Evolutionary conservation across 495 filamentous ascomycete genomes (phyloP), one percentile per base, ranked within the genome.

Genomic region (Penicillium egyptiacum): DNA sequence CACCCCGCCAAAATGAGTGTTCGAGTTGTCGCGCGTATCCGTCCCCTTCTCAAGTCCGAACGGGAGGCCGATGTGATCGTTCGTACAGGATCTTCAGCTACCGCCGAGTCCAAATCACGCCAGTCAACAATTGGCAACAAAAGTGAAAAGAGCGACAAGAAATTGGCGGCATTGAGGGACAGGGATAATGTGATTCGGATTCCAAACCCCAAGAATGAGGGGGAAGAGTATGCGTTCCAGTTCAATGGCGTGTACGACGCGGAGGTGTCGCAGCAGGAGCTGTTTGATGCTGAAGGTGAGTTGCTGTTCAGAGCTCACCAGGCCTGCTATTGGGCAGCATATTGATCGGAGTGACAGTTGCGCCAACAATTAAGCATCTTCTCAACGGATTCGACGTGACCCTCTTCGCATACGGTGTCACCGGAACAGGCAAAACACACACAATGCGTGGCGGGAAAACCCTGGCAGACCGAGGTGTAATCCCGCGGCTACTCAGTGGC

Each of bases 391-490:
- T 91, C 61, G 94, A 98, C 70, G 86, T 96, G 25, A 96, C 92
- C 2, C 81, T 98, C 49, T 98, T 98, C 67, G 93, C 94, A 39
- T 97, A 98, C 64, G 94, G 94, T 39, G 90, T 92, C 20, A 98
- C 94, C 1, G 94, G 94, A 22, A 96, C 91, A 0, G 94, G 94
- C 22, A 98, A 98, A 73, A 98, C 94, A 49, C 90, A 97, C 75
- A 98, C 94, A 2, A 98, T 98, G 94, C 86, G 94, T 56, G 94
- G 94, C 53, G 92, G 93, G 50, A 88, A 96, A 72, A 86, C 86
- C 63, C 78, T 96, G 43, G 86, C 89, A 7, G 94, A 98, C 22
- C 81, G 94, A 65, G 94, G 94, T 50, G 86, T 95, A 6, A 98
- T 98, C 56, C 94, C 94, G 5, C 75, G 94, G 52, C 76, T 98